Conservation (phyloP, 2,329 filamentous ascomycete genomes). For the Westerdykella sp. region DNA sequence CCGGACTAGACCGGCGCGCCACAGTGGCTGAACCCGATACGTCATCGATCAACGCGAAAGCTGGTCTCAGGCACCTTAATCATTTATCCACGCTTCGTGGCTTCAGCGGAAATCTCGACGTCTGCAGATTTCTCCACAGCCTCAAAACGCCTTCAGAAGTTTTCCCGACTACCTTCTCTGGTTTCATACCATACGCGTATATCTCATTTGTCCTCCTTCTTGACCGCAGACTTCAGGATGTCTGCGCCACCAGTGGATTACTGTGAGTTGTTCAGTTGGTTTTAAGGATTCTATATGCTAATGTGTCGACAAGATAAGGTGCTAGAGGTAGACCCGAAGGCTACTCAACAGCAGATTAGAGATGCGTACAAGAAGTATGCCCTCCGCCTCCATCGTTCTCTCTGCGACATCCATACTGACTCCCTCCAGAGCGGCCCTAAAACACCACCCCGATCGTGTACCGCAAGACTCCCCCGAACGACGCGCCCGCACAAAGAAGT, state of each 20-base stretch:
- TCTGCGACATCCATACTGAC: conserved; percentile 2
- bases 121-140: background rate
- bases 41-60: background rate
- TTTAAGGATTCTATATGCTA: background rate
- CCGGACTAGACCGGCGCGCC: background rate
- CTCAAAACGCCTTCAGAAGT: background rate
- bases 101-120: background rate
- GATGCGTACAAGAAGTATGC: conserved; percentile 87
- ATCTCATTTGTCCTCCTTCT: too few relatives aligned
- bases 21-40: conserved; percentile 1
- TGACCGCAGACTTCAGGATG: too few relatives aligned
- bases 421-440: conserved; percentile 65
- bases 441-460: conserved; percentile 90
- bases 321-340: conserved; percentile 66
- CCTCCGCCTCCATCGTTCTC: background rate
- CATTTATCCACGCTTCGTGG: background rate
- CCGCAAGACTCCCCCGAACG: conserved; percentile 78
- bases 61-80: background rate
- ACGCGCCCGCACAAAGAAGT: conserved; percentile 71
- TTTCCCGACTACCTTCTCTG: too few relatives aligned
- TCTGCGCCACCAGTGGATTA: background rate
- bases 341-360: conserved; percentile 76
- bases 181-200: too few relatives aligned
- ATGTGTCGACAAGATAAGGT: conserved; percentile 15
- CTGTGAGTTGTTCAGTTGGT: background rate